phyloP scores from a whole-genome alignment of 1,284 basidiomycete species.

The Termitomyces sp. region DNA sequence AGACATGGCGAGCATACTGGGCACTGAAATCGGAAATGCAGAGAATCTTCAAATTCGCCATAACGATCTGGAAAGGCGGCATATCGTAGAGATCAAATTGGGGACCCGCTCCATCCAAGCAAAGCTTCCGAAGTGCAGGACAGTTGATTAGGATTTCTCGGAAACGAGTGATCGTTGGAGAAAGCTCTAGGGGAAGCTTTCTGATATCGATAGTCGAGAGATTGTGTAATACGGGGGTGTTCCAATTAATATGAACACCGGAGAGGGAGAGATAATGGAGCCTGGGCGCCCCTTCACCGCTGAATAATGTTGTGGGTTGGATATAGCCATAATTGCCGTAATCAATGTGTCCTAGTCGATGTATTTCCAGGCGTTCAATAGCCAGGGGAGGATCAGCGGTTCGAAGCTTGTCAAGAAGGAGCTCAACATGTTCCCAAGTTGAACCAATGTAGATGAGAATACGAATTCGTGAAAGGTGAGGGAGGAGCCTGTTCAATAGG shows the following conservation, averaged over 20 bases:
- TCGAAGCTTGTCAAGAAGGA: slow-evolving; percentile 44
- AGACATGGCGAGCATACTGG: slow-evolving; percentile 39
- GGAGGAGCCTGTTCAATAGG: slow-evolving; percentile 43
- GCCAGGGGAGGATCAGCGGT: slow-evolving; percentile 30
- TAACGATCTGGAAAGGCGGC: slow-evolving; percentile 32
- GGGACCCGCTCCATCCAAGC: slow-evolving; percentile 57
- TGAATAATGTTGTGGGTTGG: slow-evolving; percentile 40
- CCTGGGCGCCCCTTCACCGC: slow-evolving; percentile 35
- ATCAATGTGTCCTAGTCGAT: slow-evolving; percentile 43
- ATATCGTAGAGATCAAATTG: slow-evolving; percentile 24
- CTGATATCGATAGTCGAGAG: slow-evolving; percentile 59
- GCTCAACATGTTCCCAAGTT: slow-evolving; percentile 45
- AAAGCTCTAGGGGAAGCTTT: slow-evolving; percentile 44
- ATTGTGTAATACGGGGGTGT: slow-evolving; percentile 38
- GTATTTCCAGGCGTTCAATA: slow-evolving; percentile 56
- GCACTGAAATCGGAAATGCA: slow-evolving; percentile 49
- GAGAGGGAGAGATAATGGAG: slow-evolving; percentile 48
- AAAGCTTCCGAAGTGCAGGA: slow-evolving; percentile 45
- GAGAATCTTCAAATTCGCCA: slow-evolving; percentile 45
- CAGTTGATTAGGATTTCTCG: slow-evolving; percentile 45
- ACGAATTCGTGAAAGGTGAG: slow-evolving; percentile 47
- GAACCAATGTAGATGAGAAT: slow-evolving; percentile 51
- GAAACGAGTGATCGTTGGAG: slow-evolving; percentile 45
- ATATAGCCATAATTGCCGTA: slow-evolving; percentile 30
- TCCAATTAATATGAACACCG: slow-evolving; percentile 56